These are phyloP conservation scores for Aspergillus fumigatus DNA, from an alignment of 2,329 filamentous ascomycete species.

Conservation along the genomic window DNA sequence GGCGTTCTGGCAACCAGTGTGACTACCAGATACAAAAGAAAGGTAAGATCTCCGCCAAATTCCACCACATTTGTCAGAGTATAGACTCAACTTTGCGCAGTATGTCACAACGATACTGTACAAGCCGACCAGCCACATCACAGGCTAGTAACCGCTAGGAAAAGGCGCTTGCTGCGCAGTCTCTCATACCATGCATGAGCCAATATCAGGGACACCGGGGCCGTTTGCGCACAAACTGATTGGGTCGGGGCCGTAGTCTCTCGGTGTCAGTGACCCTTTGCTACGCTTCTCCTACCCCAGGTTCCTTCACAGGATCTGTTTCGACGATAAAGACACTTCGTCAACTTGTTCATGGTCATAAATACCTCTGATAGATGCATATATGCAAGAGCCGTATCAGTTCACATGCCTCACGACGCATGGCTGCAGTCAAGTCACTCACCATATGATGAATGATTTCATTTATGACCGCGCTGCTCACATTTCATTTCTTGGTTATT, in stretches of 20 bases:
- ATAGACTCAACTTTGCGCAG: constrained; percentile 43
- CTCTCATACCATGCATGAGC: not conserved
- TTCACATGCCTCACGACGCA: not conserved
- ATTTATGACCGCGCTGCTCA: not conserved
- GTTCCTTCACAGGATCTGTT: not conserved
- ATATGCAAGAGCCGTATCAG: not conserved
- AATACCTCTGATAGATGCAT: not conserved
- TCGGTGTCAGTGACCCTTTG: not conserved
- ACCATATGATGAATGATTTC: not conserved
- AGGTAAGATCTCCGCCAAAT: constrained; percentile 41
- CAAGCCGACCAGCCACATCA: constrained; percentile 65
- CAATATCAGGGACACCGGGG: not conserved
- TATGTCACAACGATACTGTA: constrained; percentile 98
- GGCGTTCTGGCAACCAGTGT: constrained; percentile 92
- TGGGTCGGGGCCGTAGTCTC: not conserved
- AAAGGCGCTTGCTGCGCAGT: not conserved
- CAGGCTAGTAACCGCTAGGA: constrained; percentile 21
- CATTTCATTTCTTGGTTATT: not conserved
- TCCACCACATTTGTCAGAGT: not conserved
- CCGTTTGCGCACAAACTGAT: not conserved
- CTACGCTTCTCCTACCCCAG: not conserved
- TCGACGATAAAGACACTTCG: not conserved
- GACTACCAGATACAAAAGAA: constrained; percentile 95
- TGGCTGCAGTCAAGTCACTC: not conserved
- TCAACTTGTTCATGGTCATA: not conserved